These are phyloP conservation scores for Lagerstroemia speciosa DNA, from an alignment of 345 rosid species.

Conservation along the genomic window DNA sequence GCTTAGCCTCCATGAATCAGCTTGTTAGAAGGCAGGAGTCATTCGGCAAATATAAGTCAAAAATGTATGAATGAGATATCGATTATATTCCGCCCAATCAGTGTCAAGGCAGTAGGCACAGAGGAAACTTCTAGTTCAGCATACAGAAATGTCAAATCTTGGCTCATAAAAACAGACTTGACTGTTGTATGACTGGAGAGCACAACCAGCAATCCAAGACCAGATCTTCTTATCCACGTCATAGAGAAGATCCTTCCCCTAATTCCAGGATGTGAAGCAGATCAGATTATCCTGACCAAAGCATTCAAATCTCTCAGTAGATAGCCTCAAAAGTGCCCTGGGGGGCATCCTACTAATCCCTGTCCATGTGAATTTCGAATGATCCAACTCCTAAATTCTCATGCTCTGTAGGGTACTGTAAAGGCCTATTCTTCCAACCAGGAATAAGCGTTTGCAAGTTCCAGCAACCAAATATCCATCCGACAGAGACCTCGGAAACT, in stretches of 20 bases:
- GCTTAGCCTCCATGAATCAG: neutral
- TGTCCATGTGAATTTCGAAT: constrained; percentile 64
- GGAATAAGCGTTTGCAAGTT: constrained; percentile 74
- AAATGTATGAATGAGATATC: neutral
- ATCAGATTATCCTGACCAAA: constrained; percentile 94
- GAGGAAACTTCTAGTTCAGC: neutral
- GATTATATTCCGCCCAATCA: neutral
- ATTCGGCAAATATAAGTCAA: neutral
- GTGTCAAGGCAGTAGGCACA: neutral
- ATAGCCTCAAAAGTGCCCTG: constrained; percentile 74
- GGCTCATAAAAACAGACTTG: constrained; percentile 98
- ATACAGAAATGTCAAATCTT: constrained; percentile 70
- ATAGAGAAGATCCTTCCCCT: constrained; percentile 80
- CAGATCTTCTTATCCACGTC: constrained; percentile 86
- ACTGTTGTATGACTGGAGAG: constrained; percentile 92
- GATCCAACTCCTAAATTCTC: constrained; percentile 97
- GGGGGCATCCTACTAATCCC: constrained; percentile 96
- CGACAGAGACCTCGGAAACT: constrained; percentile 79
- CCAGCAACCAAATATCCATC: constrained; percentile 97
- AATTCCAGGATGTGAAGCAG: constrained; percentile 98
- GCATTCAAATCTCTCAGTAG: constrained; percentile 96
- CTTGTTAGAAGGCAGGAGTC: neutral
- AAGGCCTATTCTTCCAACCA: constrained; percentile 91
- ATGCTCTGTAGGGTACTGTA: constrained; percentile 90
- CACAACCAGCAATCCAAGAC: constrained; percentile 97